phyloP scores from a whole-genome alignment of 805 yeast genomes.

The Metschnikowia continentalis region DNA sequence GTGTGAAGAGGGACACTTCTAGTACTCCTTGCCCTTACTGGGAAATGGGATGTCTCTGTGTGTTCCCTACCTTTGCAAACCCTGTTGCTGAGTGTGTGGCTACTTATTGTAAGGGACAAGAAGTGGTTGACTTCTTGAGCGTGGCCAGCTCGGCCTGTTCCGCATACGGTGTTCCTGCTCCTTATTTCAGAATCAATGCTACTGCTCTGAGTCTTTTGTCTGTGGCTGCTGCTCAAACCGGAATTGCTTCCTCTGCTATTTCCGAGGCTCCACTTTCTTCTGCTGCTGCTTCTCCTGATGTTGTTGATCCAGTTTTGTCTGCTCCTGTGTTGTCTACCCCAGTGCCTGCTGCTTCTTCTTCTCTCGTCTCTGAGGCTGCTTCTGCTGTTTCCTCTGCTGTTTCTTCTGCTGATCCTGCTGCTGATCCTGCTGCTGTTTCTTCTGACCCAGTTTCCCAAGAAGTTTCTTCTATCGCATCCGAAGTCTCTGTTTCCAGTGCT shows the following conservation, averaged over 20 bases:
- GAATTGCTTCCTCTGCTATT: neutral
- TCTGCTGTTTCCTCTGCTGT: neutral
- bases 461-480: neutral
- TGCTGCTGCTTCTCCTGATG: neutral
- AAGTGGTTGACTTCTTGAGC: slow-evolving; percentile 6
- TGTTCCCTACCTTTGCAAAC: slow-evolving; percentile 8
- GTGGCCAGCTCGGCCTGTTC: slow-evolving; percentile 12
- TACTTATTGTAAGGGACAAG: slow-evolving; percentile 8
- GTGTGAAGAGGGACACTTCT: slow-evolving; percentile 8
- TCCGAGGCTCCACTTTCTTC: neutral
- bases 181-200: slow-evolving; percentile 19
- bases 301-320: neutral
- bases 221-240: slow-evolving; percentile 4
- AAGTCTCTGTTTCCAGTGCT: neutral
- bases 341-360: neutral
- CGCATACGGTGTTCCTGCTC: slow-evolving; percentile 9
- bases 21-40: slow-evolving; percentile 14
- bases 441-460: neutral
- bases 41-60: slow-evolving; percentile 17
- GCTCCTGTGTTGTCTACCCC: neutral
- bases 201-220: slow-evolving; percentile 4
- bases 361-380: neutral
- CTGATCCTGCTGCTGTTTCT: neutral
- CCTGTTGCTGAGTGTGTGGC: slow-evolving; percentile 13
- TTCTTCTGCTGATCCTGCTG: neutral